phyloP scores from a whole-genome alignment of 2,329 filamentous ascomycete genomes.

The Cytospora piceae region DNA sequence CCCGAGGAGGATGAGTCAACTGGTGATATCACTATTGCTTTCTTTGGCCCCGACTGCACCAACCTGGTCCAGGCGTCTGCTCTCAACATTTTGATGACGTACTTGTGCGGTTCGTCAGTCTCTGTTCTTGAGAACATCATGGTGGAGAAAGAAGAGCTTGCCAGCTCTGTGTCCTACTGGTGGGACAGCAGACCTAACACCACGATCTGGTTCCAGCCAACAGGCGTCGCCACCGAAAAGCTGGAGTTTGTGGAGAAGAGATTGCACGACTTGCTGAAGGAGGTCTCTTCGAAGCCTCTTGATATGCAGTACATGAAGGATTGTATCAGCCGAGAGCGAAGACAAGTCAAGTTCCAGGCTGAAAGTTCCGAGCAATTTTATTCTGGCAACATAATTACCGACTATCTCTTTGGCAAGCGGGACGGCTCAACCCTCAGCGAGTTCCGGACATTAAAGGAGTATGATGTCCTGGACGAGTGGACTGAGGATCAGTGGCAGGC shows the following conservation, averaged over 20 bases:
- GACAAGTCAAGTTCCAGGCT: slow-evolving; percentile 80
- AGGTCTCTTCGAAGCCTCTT: slow-evolving; percentile 77
- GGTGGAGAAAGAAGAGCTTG: slow-evolving; percentile 90
- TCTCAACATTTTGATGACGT: slow-evolving; percentile 78
- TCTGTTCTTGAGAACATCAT: slow-evolving; percentile 89
- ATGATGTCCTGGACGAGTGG: slow-evolving; percentile 77
- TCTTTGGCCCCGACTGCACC: slow-evolving; percentile 82
- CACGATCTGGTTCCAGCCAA: slow-evolving; percentile 84
- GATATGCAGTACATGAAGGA: slow-evolving; percentile 91
- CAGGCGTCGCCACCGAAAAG: slow-evolving; percentile 84
- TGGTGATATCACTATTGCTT: slow-evolving; percentile 84
- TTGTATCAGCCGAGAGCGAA: slow-evolving; percentile 79
- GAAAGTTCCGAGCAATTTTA: slow-evolving; percentile 83
- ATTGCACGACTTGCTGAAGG: slow-evolving; percentile 80
- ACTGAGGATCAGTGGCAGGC: slow-evolving; percentile 79
- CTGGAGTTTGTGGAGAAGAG: slow-evolving; percentile 82
- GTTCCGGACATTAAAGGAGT: slow-evolving; percentile 59
- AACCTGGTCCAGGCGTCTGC: slow-evolving; percentile 71
- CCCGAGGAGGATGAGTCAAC: slow-evolving; percentile 95
- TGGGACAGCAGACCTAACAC: slow-evolving; percentile 80
- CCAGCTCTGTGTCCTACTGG: slow-evolving; percentile 81
- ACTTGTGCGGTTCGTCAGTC: slow-evolving; percentile 90
- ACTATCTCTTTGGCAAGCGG: slow-evolving; percentile 86
- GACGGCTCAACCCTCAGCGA: slow-evolving; percentile 77
- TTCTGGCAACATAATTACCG: slow-evolving; percentile 82